phyloP scores from a whole-genome alignment of 148 eudicot genomes.

The Heliosperma pusillum region DNA sequence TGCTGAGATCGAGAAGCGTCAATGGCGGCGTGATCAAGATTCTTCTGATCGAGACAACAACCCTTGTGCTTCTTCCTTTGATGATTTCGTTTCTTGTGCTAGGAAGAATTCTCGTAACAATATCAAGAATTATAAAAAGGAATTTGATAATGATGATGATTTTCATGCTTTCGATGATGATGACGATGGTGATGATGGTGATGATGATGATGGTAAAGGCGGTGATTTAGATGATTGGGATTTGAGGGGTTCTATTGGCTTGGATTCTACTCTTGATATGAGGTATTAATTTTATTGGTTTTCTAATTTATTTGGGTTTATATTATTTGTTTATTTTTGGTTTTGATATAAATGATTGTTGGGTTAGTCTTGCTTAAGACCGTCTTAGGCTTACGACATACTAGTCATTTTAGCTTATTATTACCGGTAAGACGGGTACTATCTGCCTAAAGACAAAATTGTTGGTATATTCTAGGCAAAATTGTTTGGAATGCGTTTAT shows the following conservation, averaged over 20 bases:
- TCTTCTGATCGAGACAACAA: constrained; percentile 26
- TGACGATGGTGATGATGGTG: constrained; percentile 10
- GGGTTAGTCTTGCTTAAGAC: no score
- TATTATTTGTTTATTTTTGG: no score
- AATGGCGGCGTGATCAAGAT: constrained; percentile 34
- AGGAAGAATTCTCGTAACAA: constrained; percentile 23
- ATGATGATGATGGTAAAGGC: neutral
- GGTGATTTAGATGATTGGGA: constrained; percentile 31
- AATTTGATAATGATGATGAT: constrained; percentile 15
- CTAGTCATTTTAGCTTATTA: no score
- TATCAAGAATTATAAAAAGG: constrained; percentile 17
- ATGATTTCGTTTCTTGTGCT: constrained; percentile 23
- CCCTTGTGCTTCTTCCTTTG: constrained; percentile 35
- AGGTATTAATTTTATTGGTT: constrained; percentile 17
- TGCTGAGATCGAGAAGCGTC: constrained; percentile 16
- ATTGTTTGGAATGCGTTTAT: neutral
- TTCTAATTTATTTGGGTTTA: neutral
- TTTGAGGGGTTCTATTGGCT: constrained; percentile 31
- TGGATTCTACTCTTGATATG: constrained; percentile 39
- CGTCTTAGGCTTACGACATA: no score
- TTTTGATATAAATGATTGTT: no score
- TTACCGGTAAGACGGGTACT: no score
- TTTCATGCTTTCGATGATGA: neutral
- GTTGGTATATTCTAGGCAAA: no score
- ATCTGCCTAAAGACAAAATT: no score